phyloP scores from a whole-genome alignment of 2,329 filamentous ascomycete species.

The Trichoderma guizhouense region DNA sequence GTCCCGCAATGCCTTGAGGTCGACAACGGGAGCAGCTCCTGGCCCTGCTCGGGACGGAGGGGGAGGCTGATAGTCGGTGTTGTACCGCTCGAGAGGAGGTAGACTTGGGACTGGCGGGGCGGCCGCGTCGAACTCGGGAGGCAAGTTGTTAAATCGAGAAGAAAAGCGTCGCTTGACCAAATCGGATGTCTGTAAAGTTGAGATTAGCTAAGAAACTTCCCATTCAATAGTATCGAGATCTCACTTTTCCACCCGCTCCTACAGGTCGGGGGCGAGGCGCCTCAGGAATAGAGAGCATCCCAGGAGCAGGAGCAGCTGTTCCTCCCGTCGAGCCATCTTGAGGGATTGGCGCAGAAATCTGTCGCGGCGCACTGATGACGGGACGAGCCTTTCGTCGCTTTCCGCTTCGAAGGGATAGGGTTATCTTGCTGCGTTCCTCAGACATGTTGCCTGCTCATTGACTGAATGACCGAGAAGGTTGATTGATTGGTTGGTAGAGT shows the following conservation, averaged over 20 bases:
- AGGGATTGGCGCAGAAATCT: slow-evolving; percentile 60
- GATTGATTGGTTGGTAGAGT: neutral
- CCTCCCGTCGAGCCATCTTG: slow-evolving; percentile 42
- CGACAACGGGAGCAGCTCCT: slow-evolving; percentile 62
- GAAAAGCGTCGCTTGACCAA: slow-evolving; percentile 94
- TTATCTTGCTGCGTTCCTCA: slow-evolving; percentile 57
- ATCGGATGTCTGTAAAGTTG: slow-evolving; percentile 59
- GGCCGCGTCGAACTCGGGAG: slow-evolving; percentile 64
- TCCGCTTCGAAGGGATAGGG: slow-evolving; percentile 55
- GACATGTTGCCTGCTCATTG: slow-evolving; percentile 46
- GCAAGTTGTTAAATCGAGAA: slow-evolving; percentile 79
- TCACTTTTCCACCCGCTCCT: slow-evolving; percentile 54
- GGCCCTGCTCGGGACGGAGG: slow-evolving; percentile 51
- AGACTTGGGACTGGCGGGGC: slow-evolving; percentile 66
- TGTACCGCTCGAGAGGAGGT: slow-evolving; percentile 59
- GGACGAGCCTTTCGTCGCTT: slow-evolving; percentile 59
- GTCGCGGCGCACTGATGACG: slow-evolving; percentile 58
- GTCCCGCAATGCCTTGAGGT: slow-evolving; percentile 74
- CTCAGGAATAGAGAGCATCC: slow-evolving; percentile 22
- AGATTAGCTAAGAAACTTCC: neutral
- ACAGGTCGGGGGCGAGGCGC: slow-evolving; percentile 43
- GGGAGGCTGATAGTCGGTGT: slow-evolving; percentile 50
- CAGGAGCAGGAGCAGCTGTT: neutral
- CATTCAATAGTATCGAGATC: slow-evolving; percentile 8
- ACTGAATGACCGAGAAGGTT: neutral